phyloP scores from a whole-genome alignment of 1,284 basidiomycete genomes.

The Stygiomarasmius scandens region DNA sequence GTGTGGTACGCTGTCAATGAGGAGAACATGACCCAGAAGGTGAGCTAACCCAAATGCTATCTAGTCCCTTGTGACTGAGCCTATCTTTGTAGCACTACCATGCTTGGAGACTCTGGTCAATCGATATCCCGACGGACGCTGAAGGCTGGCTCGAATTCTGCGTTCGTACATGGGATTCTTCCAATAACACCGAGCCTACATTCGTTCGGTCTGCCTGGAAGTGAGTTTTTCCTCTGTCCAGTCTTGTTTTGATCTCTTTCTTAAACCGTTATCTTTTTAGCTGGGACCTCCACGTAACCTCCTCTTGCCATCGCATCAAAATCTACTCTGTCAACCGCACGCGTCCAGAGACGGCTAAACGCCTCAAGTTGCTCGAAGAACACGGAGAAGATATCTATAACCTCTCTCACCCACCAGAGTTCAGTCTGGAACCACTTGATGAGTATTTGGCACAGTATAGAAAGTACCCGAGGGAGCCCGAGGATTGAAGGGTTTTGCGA shows the following conservation, averaged over 20 bases:
- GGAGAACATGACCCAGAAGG: constrained; percentile 54
- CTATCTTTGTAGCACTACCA: constrained; percentile 46
- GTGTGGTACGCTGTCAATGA: constrained; percentile 52
- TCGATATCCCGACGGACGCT: constrained; percentile 54
- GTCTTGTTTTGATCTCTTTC: neutral
- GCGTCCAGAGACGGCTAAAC: constrained; percentile 41
- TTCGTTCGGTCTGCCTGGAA: constrained; percentile 59
- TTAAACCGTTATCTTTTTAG: constrained; percentile 25
- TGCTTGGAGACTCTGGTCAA: constrained; percentile 58
- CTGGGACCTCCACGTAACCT: constrained; percentile 61
- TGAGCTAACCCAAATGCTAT: constrained; percentile 20
- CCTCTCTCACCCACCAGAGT: constrained; percentile 36
- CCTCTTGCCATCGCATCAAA: constrained; percentile 54
- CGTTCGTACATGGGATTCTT: constrained; percentile 61
- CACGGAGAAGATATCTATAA: constrained; percentile 44
- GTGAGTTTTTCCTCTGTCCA: constrained; percentile 31
- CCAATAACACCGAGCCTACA: constrained; percentile 61
- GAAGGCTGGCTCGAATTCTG: constrained; percentile 63
- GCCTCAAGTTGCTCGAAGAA: constrained; percentile 42
- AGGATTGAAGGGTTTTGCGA: neutral
- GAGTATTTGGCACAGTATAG: constrained; percentile 38
- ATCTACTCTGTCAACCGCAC: constrained; percentile 54
- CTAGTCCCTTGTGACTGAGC: neutral
- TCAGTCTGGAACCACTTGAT: constrained; percentile 39
- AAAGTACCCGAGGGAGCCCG: constrained; percentile 34